Evolutionary conservation across 768 basidiomycete genomes (phyloP), one percentile per base, ranked within the genome.

Genomic region (Termitomyces sp.): DNA sequence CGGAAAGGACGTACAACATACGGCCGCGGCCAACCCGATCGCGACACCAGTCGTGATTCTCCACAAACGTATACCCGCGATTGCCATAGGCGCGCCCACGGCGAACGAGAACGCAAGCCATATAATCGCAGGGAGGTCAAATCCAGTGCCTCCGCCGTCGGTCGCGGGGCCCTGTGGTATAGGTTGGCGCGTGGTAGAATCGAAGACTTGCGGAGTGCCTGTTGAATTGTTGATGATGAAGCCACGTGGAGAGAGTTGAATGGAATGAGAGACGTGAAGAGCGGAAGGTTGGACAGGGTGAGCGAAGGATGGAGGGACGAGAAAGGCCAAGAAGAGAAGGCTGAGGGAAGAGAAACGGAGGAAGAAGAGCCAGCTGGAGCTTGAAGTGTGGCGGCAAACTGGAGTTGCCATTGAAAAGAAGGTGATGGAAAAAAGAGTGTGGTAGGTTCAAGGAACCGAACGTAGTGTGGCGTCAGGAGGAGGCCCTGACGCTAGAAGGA

Each of bases 51-150:
- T 81, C 3, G 85, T 85, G 1, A 84, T 35, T 55, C 84, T 77
- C 75, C 81, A 79, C 2, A 82, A 77, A 30, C 84, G 77, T 50
- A 88, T 76, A 41, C 87, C 87, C 0, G 75, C 81, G 4, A 82
- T 54, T 16, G 83, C 71, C 64, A 89, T 75, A 2, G 85, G 85
- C 5, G 72, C 40, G 20, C 88, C 88, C 53, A 84, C 61, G 10
- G 74, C 59, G 57, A 84, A 75, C 30, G 75, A 77, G 61, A 83
- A 85, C 8, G 64, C 72, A 9, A 86, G 77, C 88, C 87, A 89
- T 20, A 87, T 64, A 13, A 85, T 48, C 1, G 85, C 83, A 26
- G 82, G 70, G 2, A 72, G 58, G 50, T 77, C 73, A 63, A 82
- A 82, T 8, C 72, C 70, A 5, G 51, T 55, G 6, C 87, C 86